phyloP scores from a whole-genome alignment of 129 eudicot species.

The Glebionis coronaria region DNA sequence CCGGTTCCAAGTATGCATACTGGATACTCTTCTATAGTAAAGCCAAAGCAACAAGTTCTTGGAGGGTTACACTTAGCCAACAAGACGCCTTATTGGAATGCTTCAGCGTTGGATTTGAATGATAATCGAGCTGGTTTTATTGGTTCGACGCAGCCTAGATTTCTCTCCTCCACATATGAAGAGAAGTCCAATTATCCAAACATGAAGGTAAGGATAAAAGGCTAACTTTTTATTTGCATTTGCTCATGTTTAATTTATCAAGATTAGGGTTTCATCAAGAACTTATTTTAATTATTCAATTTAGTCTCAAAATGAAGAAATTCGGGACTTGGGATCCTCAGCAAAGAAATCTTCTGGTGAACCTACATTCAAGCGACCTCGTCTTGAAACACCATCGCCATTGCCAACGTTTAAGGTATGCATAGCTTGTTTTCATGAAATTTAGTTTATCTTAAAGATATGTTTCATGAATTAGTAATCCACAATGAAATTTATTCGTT shows the following conservation, averaged over 20 bases:
- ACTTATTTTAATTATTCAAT: neutral
- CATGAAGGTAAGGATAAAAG: conserved; percentile 31
- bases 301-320: conserved; percentile 47
- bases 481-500: no score
- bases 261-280: conserved; percentile 40
- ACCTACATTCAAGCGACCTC: conserved; percentile 56
- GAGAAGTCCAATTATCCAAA: conserved; percentile 34
- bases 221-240: conserved; percentile 6
- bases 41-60: conserved; percentile 33
- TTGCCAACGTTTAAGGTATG: conserved; percentile 90
- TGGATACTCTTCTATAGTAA: conserved; percentile 31
- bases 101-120: conserved; percentile 31
- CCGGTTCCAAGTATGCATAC: conserved; percentile 29
- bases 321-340: conserved; percentile 32
- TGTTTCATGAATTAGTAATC: no score
- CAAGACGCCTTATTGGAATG: conserved; percentile 39
- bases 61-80: conserved; percentile 34
- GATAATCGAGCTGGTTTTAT: conserved; percentile 31
- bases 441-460: conserved; percentile 9
- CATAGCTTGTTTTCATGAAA: neutral
- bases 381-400: conserved; percentile 87
- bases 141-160: conserved; percentile 37
- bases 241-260: conserved; percentile 13
- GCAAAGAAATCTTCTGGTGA: conserved; percentile 42
- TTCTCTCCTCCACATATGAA: conserved; percentile 36